Evolutionary conservation across 1,139 yeast species (phyloP), one percentile per base, ranked within the genome.

Genomic region (Yamadazyma atlantica): DNA sequence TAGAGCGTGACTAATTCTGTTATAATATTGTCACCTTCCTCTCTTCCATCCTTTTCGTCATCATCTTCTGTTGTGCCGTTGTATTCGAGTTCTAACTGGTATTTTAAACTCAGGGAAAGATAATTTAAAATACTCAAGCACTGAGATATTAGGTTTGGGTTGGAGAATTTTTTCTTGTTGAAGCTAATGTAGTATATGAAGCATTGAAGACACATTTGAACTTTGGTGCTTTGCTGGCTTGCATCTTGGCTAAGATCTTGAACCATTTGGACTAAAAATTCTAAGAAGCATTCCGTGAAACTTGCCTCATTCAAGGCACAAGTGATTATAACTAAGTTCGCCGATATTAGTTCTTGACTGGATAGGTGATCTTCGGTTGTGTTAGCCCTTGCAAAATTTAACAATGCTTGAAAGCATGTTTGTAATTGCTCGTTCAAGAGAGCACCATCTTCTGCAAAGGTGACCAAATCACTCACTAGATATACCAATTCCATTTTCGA

Each of bases 131-230:
- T n/a, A 4, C 4, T 7, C 12, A 23, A 23, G 12, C 26, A 8
- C 12, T 7, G 11, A 23, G 9, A 4, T 3, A 16, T 14, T 11
- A 16, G 7, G 21, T 21, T 15, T 4, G 21, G 9, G 16, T 13
- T 16, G 3, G 3, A 3, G 10, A 28, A 15, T 11, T 28, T 28
- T 3, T n/a, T 8, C 21, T 15, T 32, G 30, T 50, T 54, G 37
- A 52, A 53, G 22, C 52, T 47, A 14, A 54, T 29, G 38, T 50
- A 53, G 35, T 39, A 46, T 33, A 48, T 46, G 16, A 42, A 35
- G 16, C 41, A 38, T 14, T 31, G 30, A 7, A 40, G 30, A 15
- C 35, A 24, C 1, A 34, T 19, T 30, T 24, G 23, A 23, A n/a
- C 12, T n/a, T 11, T 23, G 4, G 6, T 23, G 12, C 6, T 8